Percentiles rank a stretch among this genome's conserved stretches.
Conservation (phyloP, 495 filamentous ascomycete genomes). For the Trichoderma erinaceum region DNA sequence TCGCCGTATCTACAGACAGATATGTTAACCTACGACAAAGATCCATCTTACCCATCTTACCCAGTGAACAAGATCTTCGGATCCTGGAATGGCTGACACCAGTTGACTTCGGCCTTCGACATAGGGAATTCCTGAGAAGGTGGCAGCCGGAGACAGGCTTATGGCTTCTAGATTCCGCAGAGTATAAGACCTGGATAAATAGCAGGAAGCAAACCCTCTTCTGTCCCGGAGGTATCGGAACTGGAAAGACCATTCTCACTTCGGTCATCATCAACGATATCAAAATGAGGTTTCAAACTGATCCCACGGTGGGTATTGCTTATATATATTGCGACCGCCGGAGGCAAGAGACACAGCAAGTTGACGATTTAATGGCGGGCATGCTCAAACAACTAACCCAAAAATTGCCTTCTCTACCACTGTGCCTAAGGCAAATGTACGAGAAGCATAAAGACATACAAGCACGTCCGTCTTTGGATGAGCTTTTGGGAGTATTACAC, state of each 20-base stretch:
- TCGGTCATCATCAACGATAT: conserved; percentile 36
- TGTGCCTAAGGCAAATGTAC: conserved; percentile 25
- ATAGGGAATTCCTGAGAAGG: neutral
- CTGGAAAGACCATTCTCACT: conserved; percentile 31
- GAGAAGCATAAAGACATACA: conserved; percentile 17
- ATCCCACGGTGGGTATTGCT: conserved; percentile 29
- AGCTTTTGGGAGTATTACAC: conserved; percentile 24
- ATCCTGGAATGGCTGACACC: neutral
- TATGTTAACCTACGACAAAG: neutral
- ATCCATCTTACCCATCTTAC: neutral
- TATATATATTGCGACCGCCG: conserved; percentile 42
- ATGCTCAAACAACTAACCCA: conserved; percentile 33
- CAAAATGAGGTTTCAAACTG: conserved; percentile 15
- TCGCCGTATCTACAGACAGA: neutral
- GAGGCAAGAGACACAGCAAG: conserved; percentile 25
- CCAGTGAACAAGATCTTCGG: neutral
- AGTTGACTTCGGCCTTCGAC: neutral
- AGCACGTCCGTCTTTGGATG: conserved; percentile 25
- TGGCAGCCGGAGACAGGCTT: conserved; percentile 31
- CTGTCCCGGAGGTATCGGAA: conserved; percentile 19
- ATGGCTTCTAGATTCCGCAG: conserved; percentile 33
- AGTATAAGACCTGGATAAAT: conserved; percentile 30
- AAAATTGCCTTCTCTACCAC: conserved; percentile 18
- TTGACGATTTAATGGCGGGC: conserved; percentile 25
- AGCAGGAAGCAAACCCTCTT: conserved; percentile 19